These are phyloP conservation scores for Wickerhamiella alocasiicola DNA, from an alignment of 805 yeast genomes.

Conservation along the genomic window DNA sequence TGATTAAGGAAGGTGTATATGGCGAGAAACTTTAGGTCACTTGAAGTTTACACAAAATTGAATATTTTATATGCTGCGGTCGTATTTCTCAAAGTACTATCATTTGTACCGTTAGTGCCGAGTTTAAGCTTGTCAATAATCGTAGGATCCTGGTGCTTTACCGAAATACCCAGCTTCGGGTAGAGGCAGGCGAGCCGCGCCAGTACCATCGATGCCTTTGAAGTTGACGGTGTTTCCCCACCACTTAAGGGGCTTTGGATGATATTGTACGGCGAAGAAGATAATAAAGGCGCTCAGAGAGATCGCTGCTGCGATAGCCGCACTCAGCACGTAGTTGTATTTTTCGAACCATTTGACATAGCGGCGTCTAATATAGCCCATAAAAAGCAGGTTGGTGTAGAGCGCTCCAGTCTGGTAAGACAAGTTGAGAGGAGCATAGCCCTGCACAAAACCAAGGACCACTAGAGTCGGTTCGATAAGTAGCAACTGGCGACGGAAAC, in stretches of 20 bases:
- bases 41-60: no score
- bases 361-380: constrained; percentile 30
- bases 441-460: constrained; percentile 7
- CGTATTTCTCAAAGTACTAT: no score
- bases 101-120: no score
- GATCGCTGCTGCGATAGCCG: constrained; percentile 48
- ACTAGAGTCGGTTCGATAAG: constrained; percentile 38
- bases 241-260: constrained; percentile 37
- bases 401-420: constrained; percentile 13
- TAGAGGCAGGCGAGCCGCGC: constrained; percentile 9
- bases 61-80: no score
- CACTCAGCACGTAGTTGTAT: no score
- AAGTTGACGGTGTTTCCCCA: constrained; percentile 42
- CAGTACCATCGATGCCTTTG: constrained; percentile 19
- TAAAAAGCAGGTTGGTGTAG: constrained; percentile 11
- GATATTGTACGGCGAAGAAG: constrained; percentile 38
- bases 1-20: no score
- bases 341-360: constrained; percentile 43
- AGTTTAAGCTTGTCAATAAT: no score
- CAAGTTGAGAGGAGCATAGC: constrained; percentile 21
- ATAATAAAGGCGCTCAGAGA: constrained; percentile 46
- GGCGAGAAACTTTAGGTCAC: not conserved
- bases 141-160: constrained; percentile 18
- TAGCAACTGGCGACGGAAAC: constrained; percentile 14
- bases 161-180: constrained; percentile 24